phyloP scores from a whole-genome alignment of 2,329 filamentous ascomycete species.

The Metarhizium guizhouense region DNA sequence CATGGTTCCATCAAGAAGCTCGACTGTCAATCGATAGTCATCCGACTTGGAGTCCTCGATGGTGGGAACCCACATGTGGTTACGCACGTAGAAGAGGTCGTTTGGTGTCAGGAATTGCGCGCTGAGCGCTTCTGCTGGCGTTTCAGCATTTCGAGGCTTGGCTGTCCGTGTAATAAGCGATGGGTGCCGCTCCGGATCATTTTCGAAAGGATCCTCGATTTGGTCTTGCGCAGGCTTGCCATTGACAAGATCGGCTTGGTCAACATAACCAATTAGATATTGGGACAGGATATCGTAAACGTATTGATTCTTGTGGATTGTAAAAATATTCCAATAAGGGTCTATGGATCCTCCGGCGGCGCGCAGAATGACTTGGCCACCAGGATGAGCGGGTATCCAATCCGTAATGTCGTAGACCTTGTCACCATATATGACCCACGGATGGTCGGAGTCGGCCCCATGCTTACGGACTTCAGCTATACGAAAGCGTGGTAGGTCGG shows the following conservation, averaged over 20 bases:
- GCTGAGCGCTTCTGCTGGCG: conserved; percentile 38
- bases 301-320: conserved; percentile 57
- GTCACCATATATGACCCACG: conserved; percentile 56
- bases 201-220: conserved; percentile 52
- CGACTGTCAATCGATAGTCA: conserved; percentile 40
- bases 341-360: conserved; percentile 58
- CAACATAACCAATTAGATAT: conserved; percentile 54
- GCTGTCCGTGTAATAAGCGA: conserved; percentile 41
- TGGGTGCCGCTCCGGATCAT: conserved; percentile 43
- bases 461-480: conserved; percentile 44
- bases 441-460: conserved; percentile 39
- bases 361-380: conserved; percentile 58
- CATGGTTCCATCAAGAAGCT: conserved; percentile 44
- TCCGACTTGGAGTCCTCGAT: conserved; percentile 27
- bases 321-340: conserved; percentile 62
- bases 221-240: conserved; percentile 42
- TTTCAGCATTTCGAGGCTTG: conserved; percentile 54
- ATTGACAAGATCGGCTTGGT: conserved; percentile 48
- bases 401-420: conserved; percentile 65
- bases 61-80: conserved; percentile 55
- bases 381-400: conserved; percentile 57
- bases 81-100: conserved; percentile 49
- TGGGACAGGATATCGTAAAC: conserved; percentile 57
- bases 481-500: conserved; percentile 37
- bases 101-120: conserved; percentile 45